Conservation (phyloP, 2,329 filamentous ascomycete genomes). For the Emergomyces orientalis region DNA sequence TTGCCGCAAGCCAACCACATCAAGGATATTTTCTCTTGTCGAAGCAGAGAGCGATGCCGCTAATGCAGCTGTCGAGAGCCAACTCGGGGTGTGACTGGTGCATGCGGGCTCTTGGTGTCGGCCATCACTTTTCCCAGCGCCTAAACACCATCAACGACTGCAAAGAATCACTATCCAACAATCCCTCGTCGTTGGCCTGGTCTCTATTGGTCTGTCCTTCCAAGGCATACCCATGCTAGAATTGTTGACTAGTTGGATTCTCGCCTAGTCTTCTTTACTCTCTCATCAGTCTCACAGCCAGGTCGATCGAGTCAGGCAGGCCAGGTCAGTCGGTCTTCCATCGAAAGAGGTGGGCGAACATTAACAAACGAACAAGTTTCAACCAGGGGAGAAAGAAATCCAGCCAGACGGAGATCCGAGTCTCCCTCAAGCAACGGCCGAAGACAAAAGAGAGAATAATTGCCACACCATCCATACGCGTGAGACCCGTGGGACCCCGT, state of each 20-base stretch:
- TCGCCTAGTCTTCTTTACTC: neutral
- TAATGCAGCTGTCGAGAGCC: slow-evolving; percentile 6
- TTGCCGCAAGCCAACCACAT: neutral
- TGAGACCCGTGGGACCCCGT: neutral
- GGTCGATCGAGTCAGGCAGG: too few species aligned
- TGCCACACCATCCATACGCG: neutral
- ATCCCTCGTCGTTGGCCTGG: too few species aligned
- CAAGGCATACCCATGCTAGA: neutral
- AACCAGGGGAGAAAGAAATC: neutral
- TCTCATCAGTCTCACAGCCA: neutral
- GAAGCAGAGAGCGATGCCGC: neutral
- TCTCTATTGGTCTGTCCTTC: slow-evolving; percentile 1
- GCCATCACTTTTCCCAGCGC: slow-evolving; percentile 5
- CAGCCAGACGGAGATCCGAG: neutral
- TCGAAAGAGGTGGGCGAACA: neutral
- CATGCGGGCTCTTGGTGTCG: slow-evolving; percentile 1
- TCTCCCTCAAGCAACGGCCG: too few species aligned
- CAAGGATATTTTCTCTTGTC: neutral
- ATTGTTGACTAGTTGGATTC: neutral
- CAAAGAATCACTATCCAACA: neutral
- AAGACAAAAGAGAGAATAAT: neutral
- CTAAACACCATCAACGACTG: neutral
- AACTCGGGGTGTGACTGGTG: slow-evolving; percentile 1
- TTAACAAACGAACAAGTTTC: neutral
- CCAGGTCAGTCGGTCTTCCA: neutral